Percentiles rank a stretch among this genome's conserved stretches.
These are phyloP conservation scores for Alternaria solani DNA, from an alignment of 2,329 filamentous ascomycete genomes.

Conservation along the genomic window DNA sequence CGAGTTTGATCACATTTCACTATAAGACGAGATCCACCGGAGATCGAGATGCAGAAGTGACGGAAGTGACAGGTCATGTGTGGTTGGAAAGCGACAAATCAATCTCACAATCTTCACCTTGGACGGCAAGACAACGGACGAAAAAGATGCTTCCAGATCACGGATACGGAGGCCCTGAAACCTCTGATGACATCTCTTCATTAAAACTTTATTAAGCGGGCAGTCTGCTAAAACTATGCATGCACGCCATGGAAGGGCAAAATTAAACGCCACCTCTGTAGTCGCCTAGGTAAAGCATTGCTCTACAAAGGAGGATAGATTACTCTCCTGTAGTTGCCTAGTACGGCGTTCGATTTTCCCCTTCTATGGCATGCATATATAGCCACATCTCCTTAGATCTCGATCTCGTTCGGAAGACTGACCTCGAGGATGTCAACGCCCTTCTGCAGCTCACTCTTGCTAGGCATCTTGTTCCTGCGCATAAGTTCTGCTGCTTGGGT, in stretches of 20 bases:
- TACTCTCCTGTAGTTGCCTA: too few species aligned
- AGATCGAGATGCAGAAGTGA: neutral
- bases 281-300: too few species aligned
- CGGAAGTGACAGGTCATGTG: neutral
- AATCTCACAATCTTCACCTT: neutral
- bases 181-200: neutral
- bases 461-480: conserved; percentile 80
- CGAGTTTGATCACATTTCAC: neutral
- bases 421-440: conserved; percentile 62
- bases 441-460: conserved; percentile 76
- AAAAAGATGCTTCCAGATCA: neutral
- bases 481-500: conserved; percentile 83
- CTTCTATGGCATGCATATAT: too few species aligned
- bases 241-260: too few species aligned
- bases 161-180: neutral
- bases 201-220: neutral
- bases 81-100: neutral
- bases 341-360: too few species aligned
- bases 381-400: conserved; percentile 44
- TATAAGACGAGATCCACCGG: neutral
- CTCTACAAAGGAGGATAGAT: too few species aligned
- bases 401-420: conserved; percentile 55
- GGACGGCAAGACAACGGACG: neutral
- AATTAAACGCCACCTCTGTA: too few species aligned
- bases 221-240: neutral